phyloP scores from a whole-genome alignment of 768 basidiomycete species.

The Naematelia aurantialba region DNA sequence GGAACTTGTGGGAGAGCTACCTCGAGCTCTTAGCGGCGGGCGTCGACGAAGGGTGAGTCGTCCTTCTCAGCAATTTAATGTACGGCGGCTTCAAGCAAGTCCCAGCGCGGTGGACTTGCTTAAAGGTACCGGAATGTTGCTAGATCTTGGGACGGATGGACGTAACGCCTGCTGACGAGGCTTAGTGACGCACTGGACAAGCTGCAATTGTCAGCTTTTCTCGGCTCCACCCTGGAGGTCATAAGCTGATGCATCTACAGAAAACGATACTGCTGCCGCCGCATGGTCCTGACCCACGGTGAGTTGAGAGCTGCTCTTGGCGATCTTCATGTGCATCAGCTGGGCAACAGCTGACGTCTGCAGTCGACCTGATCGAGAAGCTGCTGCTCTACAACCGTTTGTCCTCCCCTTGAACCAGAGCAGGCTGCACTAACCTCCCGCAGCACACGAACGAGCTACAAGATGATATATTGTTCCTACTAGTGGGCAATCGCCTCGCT shows the following conservation, averaged over 20 bases:
- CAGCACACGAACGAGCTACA: conserved; percentile 17
- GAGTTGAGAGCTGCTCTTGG: conserved; percentile 11
- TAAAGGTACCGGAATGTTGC: too few species aligned
- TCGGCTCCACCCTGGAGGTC: not conserved
- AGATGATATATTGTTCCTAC: not conserved
- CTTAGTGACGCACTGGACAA: conserved; percentile 81
- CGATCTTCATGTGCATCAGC: not conserved
- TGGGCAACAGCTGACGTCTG: conserved; percentile 8
- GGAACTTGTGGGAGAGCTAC: conserved; percentile 91
- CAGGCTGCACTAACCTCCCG: not conserved
- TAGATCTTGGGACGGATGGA: too few species aligned
- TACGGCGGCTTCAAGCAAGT: too few species aligned
- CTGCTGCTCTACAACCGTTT: conserved; percentile 90
- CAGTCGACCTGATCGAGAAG: conserved; percentile 93
- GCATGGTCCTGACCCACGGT: conserved; percentile 91
- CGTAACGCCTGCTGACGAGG: not conserved
- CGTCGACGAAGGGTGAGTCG: conserved; percentile 77
- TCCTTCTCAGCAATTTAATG: not conserved
- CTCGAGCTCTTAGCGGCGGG: conserved; percentile 74
- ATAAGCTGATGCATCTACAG: conserved; percentile 19
- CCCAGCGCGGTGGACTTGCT: too few species aligned
- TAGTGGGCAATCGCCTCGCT: not conserved
- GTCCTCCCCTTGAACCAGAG: conserved; percentile 40
- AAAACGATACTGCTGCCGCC: conserved; percentile 90
- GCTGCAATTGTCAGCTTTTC: conserved; percentile 59